Evolutionary conservation across 73 alveolate species (phyloP).

Genomic region (Paramecium primaurelia): DNA sequence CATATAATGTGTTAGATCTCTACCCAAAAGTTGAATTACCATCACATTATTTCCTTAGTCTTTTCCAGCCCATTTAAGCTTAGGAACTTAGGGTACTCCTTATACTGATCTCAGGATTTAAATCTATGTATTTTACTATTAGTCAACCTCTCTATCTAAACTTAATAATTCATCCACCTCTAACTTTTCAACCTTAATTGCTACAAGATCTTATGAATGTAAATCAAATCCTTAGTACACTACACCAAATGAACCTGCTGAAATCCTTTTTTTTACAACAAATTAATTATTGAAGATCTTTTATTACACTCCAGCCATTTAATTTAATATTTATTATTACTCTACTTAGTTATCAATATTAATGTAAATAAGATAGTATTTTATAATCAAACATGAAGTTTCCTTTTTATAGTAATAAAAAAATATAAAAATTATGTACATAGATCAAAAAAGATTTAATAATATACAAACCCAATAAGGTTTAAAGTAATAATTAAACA

Average conservation of each 20-base stretch:
- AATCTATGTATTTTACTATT: background rate
- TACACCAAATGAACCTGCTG: constrained; percentile 27
- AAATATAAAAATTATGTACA: background rate
- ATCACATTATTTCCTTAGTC: constrained; percentile 47
- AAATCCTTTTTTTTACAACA: constrained; percentile 1
- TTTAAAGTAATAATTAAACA: background rate
- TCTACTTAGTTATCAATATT: background rate
- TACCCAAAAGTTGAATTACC: constrained; percentile 63
- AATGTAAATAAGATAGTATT: background rate
- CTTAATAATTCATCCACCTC: constrained; percentile 64
- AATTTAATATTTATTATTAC: background rate
- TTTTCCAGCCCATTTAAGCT: constrained; percentile 56
- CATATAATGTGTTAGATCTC: constrained; percentile 45
- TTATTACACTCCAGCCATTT: background rate
- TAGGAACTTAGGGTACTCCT: constrained; percentile 56
- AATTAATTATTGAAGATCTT: background rate
- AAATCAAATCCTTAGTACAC: background rate
- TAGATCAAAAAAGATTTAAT: background rate
- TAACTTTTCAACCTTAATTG: constrained; percentile 45
- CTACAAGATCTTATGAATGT: background rate
- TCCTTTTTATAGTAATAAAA: background rate
- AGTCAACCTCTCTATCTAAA: constrained; percentile 48
- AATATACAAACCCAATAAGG: background rate
- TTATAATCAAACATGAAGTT: too few species aligned
- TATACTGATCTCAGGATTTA: background rate